Percentiles rank a stretch among this genome's conserved stretches.
Conservation (phyloP, 176 grass and related monocot genomes). For the Thalia dealbata region DNA sequence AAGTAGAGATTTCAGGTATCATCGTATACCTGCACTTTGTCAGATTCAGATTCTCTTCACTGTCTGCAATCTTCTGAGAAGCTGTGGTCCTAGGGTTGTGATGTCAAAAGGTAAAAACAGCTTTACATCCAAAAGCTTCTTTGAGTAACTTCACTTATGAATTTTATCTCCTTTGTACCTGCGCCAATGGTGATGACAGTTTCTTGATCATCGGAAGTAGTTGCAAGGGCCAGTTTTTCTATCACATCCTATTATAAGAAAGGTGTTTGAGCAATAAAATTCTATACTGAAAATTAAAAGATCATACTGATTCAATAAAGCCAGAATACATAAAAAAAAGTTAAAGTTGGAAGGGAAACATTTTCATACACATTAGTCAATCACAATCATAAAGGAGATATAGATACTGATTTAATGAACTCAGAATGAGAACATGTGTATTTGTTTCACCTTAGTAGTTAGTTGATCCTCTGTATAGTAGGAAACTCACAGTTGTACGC, state of each 20-base stretch:
- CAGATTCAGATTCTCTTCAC: not conserved
- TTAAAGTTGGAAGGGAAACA: too few species aligned
- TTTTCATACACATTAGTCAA: not conserved
- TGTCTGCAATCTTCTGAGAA: slow-evolving; percentile 7
- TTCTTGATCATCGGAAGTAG: slow-evolving; percentile 1
- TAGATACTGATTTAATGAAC: too few species aligned
- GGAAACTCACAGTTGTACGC: too few species aligned
- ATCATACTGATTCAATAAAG: not conserved
- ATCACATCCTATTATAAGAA: slow-evolving; percentile 10
- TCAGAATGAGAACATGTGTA: too few species aligned
- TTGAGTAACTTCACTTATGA: not conserved
- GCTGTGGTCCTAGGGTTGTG: slow-evolving; percentile 5
- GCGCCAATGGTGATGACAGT: not conserved
- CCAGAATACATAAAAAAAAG: too few species aligned
- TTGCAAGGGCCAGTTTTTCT: slow-evolving; percentile 8
- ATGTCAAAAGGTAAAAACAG: not conserved
- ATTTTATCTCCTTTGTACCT: not conserved
- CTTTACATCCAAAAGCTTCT: too few species aligned
- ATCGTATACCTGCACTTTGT: not conserved
- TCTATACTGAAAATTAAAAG: too few species aligned
- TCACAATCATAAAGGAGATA: too few species aligned
- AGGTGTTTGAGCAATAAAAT: too few species aligned
- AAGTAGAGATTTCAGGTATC: not conserved
- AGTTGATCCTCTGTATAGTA: too few species aligned
- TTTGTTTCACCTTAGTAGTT: too few species aligned